Percentiles rank a stretch among this genome's conserved stretches.
Conservation (phyloP, 495 filamentous ascomycete species). For the Jackrogersella multiformis region DNA sequence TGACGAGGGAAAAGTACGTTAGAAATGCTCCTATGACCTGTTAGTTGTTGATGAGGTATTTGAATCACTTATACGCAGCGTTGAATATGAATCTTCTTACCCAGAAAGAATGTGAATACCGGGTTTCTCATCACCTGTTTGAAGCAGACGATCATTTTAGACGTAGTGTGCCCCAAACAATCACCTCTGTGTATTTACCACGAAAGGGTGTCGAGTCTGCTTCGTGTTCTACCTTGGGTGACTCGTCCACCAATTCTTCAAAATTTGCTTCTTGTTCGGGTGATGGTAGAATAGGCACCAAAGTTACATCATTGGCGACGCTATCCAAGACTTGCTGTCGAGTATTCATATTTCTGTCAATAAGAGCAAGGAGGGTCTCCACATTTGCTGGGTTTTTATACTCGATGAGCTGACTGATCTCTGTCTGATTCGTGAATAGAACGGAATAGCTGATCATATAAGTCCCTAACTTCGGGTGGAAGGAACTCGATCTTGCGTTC, state of each 20-base stretch:
- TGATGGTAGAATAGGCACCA: neutral
- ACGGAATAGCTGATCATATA: neutral
- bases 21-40: neutral
- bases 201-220: neutral
- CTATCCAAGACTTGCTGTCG: neutral
- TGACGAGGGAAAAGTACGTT: neutral
- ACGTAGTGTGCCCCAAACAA: neutral
- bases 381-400: neutral
- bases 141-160: neutral
- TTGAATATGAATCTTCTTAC: neutral
- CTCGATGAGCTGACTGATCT: conserved; percentile 1
- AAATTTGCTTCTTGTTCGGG: neutral
- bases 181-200: neutral
- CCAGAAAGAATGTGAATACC: neutral
- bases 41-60: neutral
- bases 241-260: neutral
- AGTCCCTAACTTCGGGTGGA: neutral
- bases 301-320: too few species aligned
- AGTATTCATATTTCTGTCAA: conserved; percentile 1
- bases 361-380: neutral
- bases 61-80: neutral
- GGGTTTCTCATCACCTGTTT: neutral
- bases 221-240: neutral
- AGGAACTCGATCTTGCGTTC: neutral
- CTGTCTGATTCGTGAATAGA: neutral